Conservation (phyloP, 2,329 filamentous ascomycete genomes). For the Fusarium sambucinum region DNA sequence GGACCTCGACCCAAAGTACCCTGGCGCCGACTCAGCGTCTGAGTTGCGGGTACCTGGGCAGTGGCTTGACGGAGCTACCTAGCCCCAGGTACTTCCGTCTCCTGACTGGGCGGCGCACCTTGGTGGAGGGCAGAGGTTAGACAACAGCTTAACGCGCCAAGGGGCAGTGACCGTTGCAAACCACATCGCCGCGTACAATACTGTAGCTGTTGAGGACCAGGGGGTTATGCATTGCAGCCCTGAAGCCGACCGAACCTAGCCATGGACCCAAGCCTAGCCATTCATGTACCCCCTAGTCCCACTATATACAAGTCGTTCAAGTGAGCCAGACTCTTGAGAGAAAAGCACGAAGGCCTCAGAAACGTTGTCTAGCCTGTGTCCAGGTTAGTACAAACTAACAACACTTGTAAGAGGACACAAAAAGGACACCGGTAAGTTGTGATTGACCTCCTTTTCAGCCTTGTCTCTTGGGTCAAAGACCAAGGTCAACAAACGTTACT, state of each 20-base stretch:
- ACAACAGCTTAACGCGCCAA: conserved; percentile 41
- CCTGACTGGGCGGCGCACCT: conserved; percentile 37
- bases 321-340: conserved; percentile 21
- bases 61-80: conserved; percentile 37
- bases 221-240: conserved; percentile 41
- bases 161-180: conserved; percentile 40
- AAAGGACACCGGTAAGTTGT: conserved; percentile 14
- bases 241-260: conserved; percentile 35
- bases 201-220: conserved; percentile 24
- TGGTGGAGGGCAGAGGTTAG: conserved; percentile 8
- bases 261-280: conserved; percentile 29
- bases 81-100: conserved; percentile 36
- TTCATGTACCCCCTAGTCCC: conserved; percentile 38
- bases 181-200: conserved; percentile 24
- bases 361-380: conserved; percentile 28
- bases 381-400: conserved; percentile 30
- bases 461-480: conserved; percentile 24
- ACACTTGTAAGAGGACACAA: conserved; percentile 27
- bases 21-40: conserved; percentile 21
- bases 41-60: conserved; percentile 38
- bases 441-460: conserved; percentile 39
- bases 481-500: conserved; percentile 6
- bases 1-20: conserved; percentile 36
- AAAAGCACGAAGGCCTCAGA: conserved; percentile 36
- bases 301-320: conserved; percentile 22